A percentile compares a stretch with the other conserved stretches of the same genome.
Evolutionary conservation across 2,329 filamentous ascomycete species (phyloP).

Genomic region (Delphinella strobiligena): DNA sequence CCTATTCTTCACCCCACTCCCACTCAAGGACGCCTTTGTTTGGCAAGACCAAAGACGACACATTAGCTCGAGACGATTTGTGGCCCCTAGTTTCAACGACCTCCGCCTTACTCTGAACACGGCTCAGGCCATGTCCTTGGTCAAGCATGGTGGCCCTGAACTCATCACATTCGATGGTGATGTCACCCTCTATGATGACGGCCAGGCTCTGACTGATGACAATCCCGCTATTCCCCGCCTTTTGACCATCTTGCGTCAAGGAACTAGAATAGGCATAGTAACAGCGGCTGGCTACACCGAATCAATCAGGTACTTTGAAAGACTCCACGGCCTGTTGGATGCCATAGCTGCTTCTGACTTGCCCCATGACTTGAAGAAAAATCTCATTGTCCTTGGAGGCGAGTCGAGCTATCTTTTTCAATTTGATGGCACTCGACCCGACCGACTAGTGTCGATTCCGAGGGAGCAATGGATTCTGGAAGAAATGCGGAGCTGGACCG

Average conservation of each 20-base stretch:
- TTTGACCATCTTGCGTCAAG: slow-evolving; percentile 59
- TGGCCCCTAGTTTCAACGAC: slow-evolving; percentile 95
- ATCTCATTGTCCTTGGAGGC: slow-evolving; percentile 84
- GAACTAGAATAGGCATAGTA: slow-evolving; percentile 84
- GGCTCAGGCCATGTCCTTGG: slow-evolving; percentile 86
- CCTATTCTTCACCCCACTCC: slow-evolving; percentile 83
- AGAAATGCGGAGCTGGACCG: slow-evolving; percentile 66
- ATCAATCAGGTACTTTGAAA: slow-evolving; percentile 71
- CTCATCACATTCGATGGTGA: slow-evolving; percentile 96
- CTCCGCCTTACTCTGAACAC: slow-evolving; percentile 87
- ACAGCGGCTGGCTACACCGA: slow-evolving; percentile 93
- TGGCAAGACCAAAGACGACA: slow-evolving; percentile 77
- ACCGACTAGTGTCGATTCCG: slow-evolving; percentile 55
- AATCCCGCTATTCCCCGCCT: slow-evolving; percentile 66
- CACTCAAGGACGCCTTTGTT: slow-evolving; percentile 79
- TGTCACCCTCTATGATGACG: slow-evolving; percentile 81
- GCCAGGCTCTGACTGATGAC: slow-evolving; percentile 59
- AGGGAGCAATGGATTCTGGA: slow-evolving; percentile 60
- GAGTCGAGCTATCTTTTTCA: slow-evolving; percentile 93
- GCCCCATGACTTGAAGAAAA: slow-evolving; percentile 56
- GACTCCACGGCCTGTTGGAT: slow-evolving; percentile 76
- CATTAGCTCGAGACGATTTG: slow-evolving; percentile 85
- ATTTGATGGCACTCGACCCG: slow-evolving; percentile 52
- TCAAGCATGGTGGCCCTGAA: slow-evolving; percentile 58
- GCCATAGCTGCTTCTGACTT: slow-evolving; percentile 57